phyloP scores from a whole-genome alignment of 129 eudicot species.

The Dittrichia graveolens region DNA sequence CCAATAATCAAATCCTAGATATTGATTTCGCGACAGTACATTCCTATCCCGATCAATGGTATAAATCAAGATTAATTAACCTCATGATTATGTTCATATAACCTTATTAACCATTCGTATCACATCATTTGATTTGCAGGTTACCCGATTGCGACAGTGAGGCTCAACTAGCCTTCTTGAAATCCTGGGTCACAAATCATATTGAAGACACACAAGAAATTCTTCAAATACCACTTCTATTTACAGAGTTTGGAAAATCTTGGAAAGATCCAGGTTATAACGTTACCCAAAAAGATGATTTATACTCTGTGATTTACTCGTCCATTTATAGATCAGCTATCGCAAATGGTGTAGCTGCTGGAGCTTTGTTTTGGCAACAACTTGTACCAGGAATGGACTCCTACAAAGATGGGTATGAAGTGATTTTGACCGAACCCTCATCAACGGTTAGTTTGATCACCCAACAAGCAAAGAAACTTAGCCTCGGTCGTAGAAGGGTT shows the following conservation, averaged over 20 bases:
- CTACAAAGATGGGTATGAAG: slow-evolving; percentile 49
- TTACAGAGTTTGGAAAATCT: slow-evolving; percentile 70
- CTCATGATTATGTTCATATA: neutral
- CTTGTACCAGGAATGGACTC: slow-evolving; percentile 52
- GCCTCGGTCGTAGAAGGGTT: neutral
- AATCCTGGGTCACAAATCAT: slow-evolving; percentile 51
- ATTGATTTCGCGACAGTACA: slow-evolving; percentile 76
- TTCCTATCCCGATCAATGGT: slow-evolving; percentile 74
- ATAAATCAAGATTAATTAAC: neutral
- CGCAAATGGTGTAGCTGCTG: slow-evolving; percentile 53
- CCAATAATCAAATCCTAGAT: slow-evolving; percentile 54
- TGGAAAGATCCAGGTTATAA: slow-evolving; percentile 34
- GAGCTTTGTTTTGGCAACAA: slow-evolving; percentile 64
- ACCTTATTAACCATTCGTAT: neutral
- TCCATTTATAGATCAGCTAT: slow-evolving; percentile 51
- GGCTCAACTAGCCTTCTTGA: slow-evolving; percentile 41
- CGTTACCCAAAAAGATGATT: slow-evolving; percentile 34
- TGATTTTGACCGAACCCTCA: slow-evolving; percentile 48
- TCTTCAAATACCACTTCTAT: slow-evolving; percentile 56
- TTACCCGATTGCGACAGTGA: slow-evolving; percentile 32
- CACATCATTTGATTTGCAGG: slow-evolving; percentile 39
- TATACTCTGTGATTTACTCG: slow-evolving; percentile 37
- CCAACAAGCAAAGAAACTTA: slow-evolving; percentile 39
- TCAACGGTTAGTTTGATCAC: slow-evolving; percentile 46
- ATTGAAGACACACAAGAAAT: slow-evolving; percentile 47